Evolutionary conservation across 2,329 filamentous ascomycete species (phyloP), one percentile per base, ranked within the genome.

Genomic region (Whalleya microplaca): DNA sequence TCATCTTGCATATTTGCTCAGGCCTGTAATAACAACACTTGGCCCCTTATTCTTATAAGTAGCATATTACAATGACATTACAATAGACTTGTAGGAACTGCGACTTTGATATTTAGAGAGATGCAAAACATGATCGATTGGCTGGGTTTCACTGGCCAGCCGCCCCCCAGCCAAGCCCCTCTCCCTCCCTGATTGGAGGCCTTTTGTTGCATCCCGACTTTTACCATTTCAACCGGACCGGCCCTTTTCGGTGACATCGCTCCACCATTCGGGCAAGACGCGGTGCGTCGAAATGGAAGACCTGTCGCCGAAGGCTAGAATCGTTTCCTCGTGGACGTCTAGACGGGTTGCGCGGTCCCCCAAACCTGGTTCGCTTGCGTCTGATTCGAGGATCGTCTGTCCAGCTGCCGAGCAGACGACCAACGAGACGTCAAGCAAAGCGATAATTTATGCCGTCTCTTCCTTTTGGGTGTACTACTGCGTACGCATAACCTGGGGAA

Each of bases 221-320:
- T 64, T 61, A 47, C 61, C 61, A 59, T 59, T 56, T 62, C 47
- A 55, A 52, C 56, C 61, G 45, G 51, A 51, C 56, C 58, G 61
- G 48, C 51, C 59, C 57, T 62, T 59, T 61, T 52, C 51, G 18
- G 44, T 53, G 54, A 56, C 51, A 41, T 18, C 51, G 41, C 21
- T 37, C 21, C n/a, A 32, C 42, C 43, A 41, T 46, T 23, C 21
- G 20, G 14, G 37, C 16, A 43, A 21, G 41, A 19, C 23, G 20
- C 3, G 18, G 41, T 8, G 29, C 48, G 27, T 48, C 29, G 45
- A 55, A 21, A 55, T 63, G 57, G 57, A 63, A 56, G 57, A 56
- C 55, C 45, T 40, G 41, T 21, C 48, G 42, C 60, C 60, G 57
- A 60, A 56, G 52, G 51, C 55, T 59, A 56, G 51, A 57, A 48